These are phyloP conservation scores for Entelexis sorbosivorans DNA, from an alignment of 1,139 yeast genomes.

Conservation along the genomic window DNA sequence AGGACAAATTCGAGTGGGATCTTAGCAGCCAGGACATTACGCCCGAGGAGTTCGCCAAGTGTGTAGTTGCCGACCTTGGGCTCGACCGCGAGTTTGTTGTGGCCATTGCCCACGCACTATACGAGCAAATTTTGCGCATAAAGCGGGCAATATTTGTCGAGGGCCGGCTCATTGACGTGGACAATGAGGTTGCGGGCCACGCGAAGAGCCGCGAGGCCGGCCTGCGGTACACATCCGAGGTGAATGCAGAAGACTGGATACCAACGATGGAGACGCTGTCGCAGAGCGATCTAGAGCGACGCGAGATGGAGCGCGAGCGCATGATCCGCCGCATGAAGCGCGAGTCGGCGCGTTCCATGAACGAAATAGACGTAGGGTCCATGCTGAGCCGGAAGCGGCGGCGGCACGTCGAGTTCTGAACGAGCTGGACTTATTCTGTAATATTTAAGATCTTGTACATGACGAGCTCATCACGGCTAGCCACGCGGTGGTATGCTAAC, in stretches of 20 bases:
- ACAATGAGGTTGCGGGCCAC: conserved; percentile 49
- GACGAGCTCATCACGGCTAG: no score
- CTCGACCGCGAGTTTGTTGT: conserved; percentile 76
- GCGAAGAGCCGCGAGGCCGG: conserved; percentile 42
- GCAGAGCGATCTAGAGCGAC: conserved; percentile 86
- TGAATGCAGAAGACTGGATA: conserved; percentile 68
- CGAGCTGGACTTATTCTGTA: not conserved
- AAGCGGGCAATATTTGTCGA: conserved; percentile 72
- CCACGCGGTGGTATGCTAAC: no score
- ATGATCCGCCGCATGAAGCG: conserved; percentile 83
- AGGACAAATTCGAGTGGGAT: conserved; percentile 95
- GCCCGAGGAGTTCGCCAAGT: conserved; percentile 75
- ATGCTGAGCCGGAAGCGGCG: conserved; percentile 29
- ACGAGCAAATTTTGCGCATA: conserved; percentile 64
- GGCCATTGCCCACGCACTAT: conserved; percentile 78
- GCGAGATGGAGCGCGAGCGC: conserved; percentile 92
- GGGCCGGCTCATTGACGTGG: conserved; percentile 49
- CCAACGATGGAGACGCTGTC: conserved; percentile 79
- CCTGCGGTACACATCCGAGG: conserved; percentile 48
- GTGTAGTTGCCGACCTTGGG: conserved; percentile 77
- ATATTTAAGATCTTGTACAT: not conserved
- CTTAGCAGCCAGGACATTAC: conserved; percentile 46
- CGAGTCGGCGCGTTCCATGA: conserved; percentile 36
- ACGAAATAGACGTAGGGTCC: conserved; percentile 30
- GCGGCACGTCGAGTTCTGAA: conserved; percentile 21